phyloP scores from a whole-genome alignment of 1,284 basidiomycete species.

The Apiotrichum gracile region DNA sequence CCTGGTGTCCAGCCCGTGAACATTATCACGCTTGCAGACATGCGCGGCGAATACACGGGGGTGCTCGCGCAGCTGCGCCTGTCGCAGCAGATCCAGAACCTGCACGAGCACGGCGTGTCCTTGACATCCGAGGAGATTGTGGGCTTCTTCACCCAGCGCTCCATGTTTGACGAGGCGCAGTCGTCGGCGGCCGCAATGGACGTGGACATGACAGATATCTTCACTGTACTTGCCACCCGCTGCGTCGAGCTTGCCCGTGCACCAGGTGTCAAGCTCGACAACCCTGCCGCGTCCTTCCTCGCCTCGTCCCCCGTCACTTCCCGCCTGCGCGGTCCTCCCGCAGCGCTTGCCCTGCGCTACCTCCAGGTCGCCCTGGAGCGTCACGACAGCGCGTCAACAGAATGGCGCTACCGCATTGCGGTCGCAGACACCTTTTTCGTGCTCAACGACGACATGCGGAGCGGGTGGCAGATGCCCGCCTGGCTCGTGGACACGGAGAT shows the following conservation, averaged over 20 bases:
- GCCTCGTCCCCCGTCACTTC: conserved; percentile 65
- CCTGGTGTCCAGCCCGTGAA: conserved; percentile 59
- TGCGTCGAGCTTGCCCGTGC: conserved; percentile 68
- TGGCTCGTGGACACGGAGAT: conserved; percentile 65
- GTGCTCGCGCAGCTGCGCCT: conserved; percentile 74
- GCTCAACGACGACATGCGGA: conserved; percentile 52
- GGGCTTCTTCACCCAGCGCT: conserved; percentile 69
- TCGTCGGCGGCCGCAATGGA: conserved; percentile 66
- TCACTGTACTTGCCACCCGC: conserved; percentile 68
- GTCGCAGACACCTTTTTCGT: conserved; percentile 70
- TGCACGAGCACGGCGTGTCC: conserved; percentile 54
- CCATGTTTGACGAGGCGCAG: conserved; percentile 74
- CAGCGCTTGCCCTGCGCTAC: conserved; percentile 81
- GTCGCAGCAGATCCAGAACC: conserved; percentile 56
- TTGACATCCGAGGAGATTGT: conserved; percentile 69
- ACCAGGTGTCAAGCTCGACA: conserved; percentile 15
- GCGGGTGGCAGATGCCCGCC: conserved; percentile 55
- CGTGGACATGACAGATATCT: conserved; percentile 82
- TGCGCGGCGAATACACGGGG: conserved; percentile 77
- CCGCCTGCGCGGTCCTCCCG: conserved; percentile 73
- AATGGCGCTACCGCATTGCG: conserved; percentile 67
- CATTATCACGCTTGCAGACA: conserved; percentile 72
- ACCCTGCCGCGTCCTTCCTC: conserved; percentile 62
- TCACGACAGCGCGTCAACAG: conserved; percentile 67
- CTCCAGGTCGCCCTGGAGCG: conserved; percentile 71